phyloP scores from a whole-genome alignment of 1,139 yeast species.

The Taphrina betulina region DNA sequence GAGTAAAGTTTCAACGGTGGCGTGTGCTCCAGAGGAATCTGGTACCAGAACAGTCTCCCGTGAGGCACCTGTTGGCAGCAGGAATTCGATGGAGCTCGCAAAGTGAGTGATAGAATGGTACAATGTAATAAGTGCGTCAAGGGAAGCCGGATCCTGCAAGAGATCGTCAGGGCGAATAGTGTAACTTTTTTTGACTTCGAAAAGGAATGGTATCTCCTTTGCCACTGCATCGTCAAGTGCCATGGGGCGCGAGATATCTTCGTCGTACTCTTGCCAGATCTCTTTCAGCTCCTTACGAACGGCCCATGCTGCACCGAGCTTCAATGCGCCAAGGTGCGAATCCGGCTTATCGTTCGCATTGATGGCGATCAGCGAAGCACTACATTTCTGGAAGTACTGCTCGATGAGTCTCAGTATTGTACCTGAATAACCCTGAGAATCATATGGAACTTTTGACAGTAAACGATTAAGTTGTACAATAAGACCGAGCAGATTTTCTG shows the following conservation, averaged over 20 bases:
- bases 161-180: conserved; percentile 1
- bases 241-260: background rate
- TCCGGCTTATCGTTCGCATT: conserved; percentile 16
- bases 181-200: background rate
- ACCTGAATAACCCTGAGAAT: conserved; percentile 21
- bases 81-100: background rate
- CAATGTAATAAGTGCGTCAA: conserved; percentile 5
- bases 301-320: conserved; percentile 24
- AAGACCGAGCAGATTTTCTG: background rate
- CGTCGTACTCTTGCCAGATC: conserved; percentile 12
- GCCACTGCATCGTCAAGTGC: conserved; percentile 4
- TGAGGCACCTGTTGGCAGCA: background rate
- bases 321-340: conserved; percentile 13
- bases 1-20: conserved; percentile 22
- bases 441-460: conserved; percentile 18
- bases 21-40: background rate
- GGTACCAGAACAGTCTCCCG: too few relatives aligned
- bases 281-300: conserved; percentile 7
- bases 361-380: conserved; percentile 6
- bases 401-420: conserved; percentile 20
- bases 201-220: background rate
- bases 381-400: conserved; percentile 17
- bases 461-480: conserved; percentile 2
- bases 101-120: conserved; percentile 9
- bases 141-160: conserved; percentile 3